These are phyloP conservation scores for Rosa rugosa DNA, from an alignment of 306 rosid species.

Conservation along the genomic window DNA sequence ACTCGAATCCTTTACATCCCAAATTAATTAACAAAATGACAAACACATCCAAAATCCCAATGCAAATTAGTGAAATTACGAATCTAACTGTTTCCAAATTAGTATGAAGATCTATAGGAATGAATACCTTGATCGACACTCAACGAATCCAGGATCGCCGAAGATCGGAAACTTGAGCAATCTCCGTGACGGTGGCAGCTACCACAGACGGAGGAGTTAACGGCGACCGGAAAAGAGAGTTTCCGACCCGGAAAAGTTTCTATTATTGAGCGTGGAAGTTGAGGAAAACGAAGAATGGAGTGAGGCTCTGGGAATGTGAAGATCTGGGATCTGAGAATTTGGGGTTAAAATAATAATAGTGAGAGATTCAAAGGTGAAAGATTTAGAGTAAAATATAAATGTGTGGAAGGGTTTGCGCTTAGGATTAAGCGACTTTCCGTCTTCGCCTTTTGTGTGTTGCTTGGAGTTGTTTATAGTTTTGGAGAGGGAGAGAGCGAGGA, in stretches of 20 bases:
- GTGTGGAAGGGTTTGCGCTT: constrained; percentile 1
- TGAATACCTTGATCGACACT: constrained; percentile 9
- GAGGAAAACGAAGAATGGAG: constrained; percentile 3
- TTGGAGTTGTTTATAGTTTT: background rate
- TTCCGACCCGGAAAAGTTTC: background rate
- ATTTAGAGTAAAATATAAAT: background rate
- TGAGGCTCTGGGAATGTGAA: background rate
- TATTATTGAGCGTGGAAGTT: no score
- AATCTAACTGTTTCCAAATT: background rate
- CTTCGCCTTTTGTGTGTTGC: background rate
- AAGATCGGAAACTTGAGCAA: background rate
- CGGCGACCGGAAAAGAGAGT: background rate
- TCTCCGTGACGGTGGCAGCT: background rate
- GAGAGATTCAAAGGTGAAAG: background rate
- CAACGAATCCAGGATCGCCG: constrained; percentile 5
- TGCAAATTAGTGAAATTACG: background rate
- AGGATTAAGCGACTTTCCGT: background rate
- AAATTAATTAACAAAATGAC: background rate
- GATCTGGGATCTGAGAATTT: constrained; percentile 18
- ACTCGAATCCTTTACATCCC: background rate
- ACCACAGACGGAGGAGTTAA: background rate
- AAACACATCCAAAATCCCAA: background rate
- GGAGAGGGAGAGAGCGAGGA: background rate
- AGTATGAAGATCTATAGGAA: background rate
- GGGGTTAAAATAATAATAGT: background rate